Percentiles rank a stretch among this genome's conserved stretches.
Evolutionary conservation across 352 stramenopile genomes (phyloP).

Genomic region (Phytophthora agathidicida): DNA sequence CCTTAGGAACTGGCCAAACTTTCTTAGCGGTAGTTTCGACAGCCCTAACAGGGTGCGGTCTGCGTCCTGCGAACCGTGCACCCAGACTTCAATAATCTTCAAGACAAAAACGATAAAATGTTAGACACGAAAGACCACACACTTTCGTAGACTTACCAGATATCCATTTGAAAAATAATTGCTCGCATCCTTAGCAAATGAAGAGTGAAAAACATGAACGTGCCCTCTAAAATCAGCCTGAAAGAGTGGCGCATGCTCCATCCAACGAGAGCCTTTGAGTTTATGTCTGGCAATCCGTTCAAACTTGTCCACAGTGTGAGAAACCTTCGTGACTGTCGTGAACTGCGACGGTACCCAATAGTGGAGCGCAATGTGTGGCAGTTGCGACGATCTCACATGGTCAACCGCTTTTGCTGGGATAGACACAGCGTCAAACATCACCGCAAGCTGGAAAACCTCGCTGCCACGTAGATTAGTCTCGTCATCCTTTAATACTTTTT

Average conservation of each 20-base stretch:
- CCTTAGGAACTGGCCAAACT: constrained; percentile 34
- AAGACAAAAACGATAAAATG: not conserved
- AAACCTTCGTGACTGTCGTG: constrained; percentile 14
- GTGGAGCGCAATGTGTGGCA: constrained; percentile 22
- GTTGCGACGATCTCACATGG: not conserved
- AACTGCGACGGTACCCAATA: constrained; percentile 35
- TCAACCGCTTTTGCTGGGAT: not conserved
- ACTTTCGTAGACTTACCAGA: constrained; percentile 32
- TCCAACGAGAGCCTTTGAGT: constrained; percentile 13
- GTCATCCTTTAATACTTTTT: not conserved
- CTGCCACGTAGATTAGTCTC: not conserved
- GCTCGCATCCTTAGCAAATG: constrained; percentile 19
- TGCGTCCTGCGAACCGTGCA: constrained; percentile 6
- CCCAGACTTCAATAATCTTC: constrained; percentile 55
- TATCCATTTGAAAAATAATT: constrained; percentile 27
- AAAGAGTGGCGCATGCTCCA: not conserved
- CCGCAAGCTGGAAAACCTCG: constrained; percentile 27
- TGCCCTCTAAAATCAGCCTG: constrained; percentile 24
- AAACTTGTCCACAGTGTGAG: constrained; percentile 7
- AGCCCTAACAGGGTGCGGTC: constrained; percentile 41
- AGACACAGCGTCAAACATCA: constrained; percentile 28
- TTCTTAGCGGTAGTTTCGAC: constrained; percentile 34
- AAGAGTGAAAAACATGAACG: constrained; percentile 39
- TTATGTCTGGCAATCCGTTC: constrained; percentile 39
- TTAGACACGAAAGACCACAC: not conserved